Evolutionary conservation across 345 rosid genomes (phyloP), one percentile per base, ranked within the genome.

Genomic region (Salix arbutifolia): DNA sequence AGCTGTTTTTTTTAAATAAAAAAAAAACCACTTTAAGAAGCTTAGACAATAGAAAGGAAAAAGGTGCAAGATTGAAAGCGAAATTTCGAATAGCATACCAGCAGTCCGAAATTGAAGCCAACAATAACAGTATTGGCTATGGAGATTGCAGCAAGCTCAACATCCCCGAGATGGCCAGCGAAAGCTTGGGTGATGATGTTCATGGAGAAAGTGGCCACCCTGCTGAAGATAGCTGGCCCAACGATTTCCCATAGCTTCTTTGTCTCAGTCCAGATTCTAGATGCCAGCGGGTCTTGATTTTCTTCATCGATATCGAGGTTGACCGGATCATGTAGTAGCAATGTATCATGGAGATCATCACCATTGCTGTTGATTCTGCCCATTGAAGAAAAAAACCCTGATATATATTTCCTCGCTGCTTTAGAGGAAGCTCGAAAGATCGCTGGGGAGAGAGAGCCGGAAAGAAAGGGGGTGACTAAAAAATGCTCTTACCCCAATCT

Each of bases 101-200:
- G 75, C 71, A 91, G 85, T 69, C 96, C 91, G 17, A 84, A 91
- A 78, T 85, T 85, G 85, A 91, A 89, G 78, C 93, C 93, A 44
- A 83, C 89, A 21, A 89, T 89, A 77, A 91, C 93, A 26, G 86
- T 83, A 72, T 86, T 87, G 73, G 90, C 89, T 1, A 91, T 86
- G 77, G 90, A 88, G 66, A 89, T 81, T 17, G 96, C 85, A 48
- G 96, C 96, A 42, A 91, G 89, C 33, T 87, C 81, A 19, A 89
- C 80, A 37, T 88, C 90, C 44, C 91, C 91, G 28, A 91, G 87
- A 76, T 86, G 92, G 69, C 92, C 91, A 4, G 91, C 91, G 31
- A 88, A 89, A 38, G 89, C 89, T 74, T 91, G 90, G 67, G 91
- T 86, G 77, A 89, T 19, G 26, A 90, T 75, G 83, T 85, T 86